Evolutionary conservation across 495 filamentous ascomycete genomes (phyloP), one percentile per base, ranked within the genome.

Genomic region (Jackrogersella minutella): DNA sequence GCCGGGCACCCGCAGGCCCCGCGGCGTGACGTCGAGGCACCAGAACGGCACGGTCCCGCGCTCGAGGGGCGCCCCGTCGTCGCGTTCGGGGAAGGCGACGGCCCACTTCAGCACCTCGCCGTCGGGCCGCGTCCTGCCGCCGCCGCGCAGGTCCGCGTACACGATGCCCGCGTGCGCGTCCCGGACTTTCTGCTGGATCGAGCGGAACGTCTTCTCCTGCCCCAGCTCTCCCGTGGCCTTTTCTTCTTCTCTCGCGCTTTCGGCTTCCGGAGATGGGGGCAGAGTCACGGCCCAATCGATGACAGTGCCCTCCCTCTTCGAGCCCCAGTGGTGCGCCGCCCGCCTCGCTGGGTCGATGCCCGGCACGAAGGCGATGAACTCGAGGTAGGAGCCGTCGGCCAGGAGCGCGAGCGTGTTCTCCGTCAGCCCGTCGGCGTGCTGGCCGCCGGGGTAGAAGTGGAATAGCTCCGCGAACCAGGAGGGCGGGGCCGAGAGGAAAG

Each of bases 321-420:
- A 31, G 3, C 81, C 84, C 85, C 84, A 88, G 40, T 79, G 80
- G 60, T 86, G 83, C 3, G 73, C 72, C 10, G 64, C 67, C 21
- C 81, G 77, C 14, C 69, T 62, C 4, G 61, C 69, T 0, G 79
- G 77, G 47, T 77, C 71, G 11, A 58, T 11, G 50, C 81, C 81
- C 31, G 81, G 68, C 30, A 86, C 78, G 74, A 88, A 88, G 54
- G 82, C 82, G 66, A 87, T 84, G 8, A 87, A 77, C 70, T 88
- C 86, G 57, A 88, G 69, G 75, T 88, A 88, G 26, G 76, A 78
- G 49, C 86, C 85, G 68, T 87, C 85, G 28, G 69, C 28, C 67
- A 88, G 83, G 28, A 84, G 62, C 53, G 85, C 80, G 33, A 88
- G 81, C 26, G 79, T 82, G 71, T 86, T 87, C 64, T 86, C 83